Percentiles rank a stretch among this genome's conserved stretches.
Evolutionary conservation across 495 filamentous ascomycete species (phyloP).

Genomic region (Glonium stellatum): DNA sequence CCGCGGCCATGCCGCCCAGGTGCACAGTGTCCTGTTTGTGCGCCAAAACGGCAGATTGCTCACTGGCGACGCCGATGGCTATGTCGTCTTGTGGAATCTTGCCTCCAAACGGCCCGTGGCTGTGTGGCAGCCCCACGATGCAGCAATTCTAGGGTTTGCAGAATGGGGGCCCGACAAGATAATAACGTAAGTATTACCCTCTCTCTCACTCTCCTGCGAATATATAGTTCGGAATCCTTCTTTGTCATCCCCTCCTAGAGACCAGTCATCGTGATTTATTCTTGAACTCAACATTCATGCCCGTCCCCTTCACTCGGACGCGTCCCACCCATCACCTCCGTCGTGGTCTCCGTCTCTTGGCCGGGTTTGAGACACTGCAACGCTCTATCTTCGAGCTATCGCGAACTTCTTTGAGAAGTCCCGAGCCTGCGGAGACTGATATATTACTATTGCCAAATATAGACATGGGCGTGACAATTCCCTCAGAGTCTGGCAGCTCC

Average conservation of each 20-base stretch:
- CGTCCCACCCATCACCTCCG: no score
- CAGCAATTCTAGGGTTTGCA: conserved; percentile 64
- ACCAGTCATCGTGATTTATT: no score
- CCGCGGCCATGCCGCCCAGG: conserved; percentile 74
- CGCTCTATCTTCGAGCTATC: no score
- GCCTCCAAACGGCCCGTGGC: conserved; percentile 72
- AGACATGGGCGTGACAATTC: conserved; percentile 90
- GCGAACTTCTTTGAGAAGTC: no score
- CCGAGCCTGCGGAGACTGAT: neutral
- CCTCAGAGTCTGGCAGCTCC: conserved; percentile 75
- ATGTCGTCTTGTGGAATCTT: conserved; percentile 79
- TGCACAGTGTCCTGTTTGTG: conserved; percentile 72
- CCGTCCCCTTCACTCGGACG: no score
- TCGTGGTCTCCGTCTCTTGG: no score
- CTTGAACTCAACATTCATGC: no score
- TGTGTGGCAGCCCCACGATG: conserved; percentile 83
- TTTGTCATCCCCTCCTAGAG: neutral
- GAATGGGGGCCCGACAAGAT: conserved; percentile 56
- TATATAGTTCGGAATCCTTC: conserved; percentile 1
- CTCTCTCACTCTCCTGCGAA: neutral
- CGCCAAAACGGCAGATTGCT: conserved; percentile 66
- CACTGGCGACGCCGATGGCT: conserved; percentile 86
- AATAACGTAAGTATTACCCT: conserved; percentile 61
- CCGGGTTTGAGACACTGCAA: no score
- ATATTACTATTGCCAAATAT: conserved; percentile 6